Conservation (phyloP, 768 basidiomycete genomes). For the Tylopilus felleus region DNA sequence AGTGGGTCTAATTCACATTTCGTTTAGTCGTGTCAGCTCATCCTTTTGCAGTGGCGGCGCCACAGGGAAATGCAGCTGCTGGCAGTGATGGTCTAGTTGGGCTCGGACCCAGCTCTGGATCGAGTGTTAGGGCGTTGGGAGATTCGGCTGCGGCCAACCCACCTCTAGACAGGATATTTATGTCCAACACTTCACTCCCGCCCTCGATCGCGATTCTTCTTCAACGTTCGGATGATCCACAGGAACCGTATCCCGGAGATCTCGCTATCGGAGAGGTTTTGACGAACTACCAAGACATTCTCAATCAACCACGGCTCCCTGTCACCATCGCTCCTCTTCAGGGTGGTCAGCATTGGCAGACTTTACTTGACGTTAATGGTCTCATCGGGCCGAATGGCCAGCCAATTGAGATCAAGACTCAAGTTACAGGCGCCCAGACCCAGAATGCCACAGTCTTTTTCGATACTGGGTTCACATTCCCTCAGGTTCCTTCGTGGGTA, state of each 20-base stretch:
- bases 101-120: constrained; percentile 61
- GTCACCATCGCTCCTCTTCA: constrained; percentile 40
- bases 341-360: constrained; percentile 61
- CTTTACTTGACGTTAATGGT: constrained; percentile 58
- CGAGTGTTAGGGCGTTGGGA: constrained; percentile 39
- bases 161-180: constrained; percentile 63
- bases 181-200: constrained; percentile 51
- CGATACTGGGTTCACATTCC: constrained; percentile 68
- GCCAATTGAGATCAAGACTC: constrained; percentile 42
- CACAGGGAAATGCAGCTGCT: constrained; percentile 2
- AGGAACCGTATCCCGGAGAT: constrained; percentile 51
- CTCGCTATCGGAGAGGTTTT: constrained; percentile 62
- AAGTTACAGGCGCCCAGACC: constrained; percentile 41
- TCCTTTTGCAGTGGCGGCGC: constrained; percentile 20
- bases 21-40: constrained; percentile 1
- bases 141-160: constrained; percentile 43
- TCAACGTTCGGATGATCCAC: constrained; percentile 54
- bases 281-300: constrained; percentile 45
- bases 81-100: constrained; percentile 43
- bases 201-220: constrained; percentile 65
- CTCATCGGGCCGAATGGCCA: constrained; percentile 61
- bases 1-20: constrained; percentile 1
- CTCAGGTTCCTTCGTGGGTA: constrained; percentile 55
- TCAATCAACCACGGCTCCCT: constrained; percentile 47
- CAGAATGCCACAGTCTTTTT: constrained; percentile 57